A percentile compares a stretch with the other conserved stretches of the same genome.
phyloP scores from a whole-genome alignment of 176 grass and related monocot genomes.

The Typha latifolia region DNA sequence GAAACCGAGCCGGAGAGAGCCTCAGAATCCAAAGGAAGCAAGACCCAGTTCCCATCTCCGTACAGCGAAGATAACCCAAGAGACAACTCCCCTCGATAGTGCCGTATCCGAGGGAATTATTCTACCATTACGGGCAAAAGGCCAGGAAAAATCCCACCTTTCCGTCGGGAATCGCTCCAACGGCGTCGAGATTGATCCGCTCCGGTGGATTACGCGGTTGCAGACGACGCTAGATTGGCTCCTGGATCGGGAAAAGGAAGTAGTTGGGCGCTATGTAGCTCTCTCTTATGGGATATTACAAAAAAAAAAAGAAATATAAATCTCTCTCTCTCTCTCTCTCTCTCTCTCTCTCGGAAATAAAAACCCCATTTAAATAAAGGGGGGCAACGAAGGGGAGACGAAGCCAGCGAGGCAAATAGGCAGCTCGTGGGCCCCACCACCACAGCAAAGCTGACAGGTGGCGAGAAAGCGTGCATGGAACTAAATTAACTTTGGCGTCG shows the following conservation, averaged over 20 bases:
- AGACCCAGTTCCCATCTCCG: background rate
- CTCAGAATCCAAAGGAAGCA: background rate
- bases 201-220: background rate
- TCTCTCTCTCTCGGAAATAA: background rate
- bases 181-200: background rate
- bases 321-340: background rate
- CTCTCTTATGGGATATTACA: too few relatives aligned
- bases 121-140: background rate
- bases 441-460: background rate
- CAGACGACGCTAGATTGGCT: too few relatives aligned
- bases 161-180: background rate
- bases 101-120: background rate
- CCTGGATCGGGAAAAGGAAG: too few relatives aligned
- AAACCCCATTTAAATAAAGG: background rate
- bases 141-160: constrained; percentile 4
- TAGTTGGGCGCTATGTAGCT: too few relatives aligned
- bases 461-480: background rate
- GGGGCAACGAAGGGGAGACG: background rate
- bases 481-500: background rate
- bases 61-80: background rate
- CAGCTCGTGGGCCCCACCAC: background rate
- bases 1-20: background rate
- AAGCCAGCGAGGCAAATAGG: background rate
- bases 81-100: background rate
- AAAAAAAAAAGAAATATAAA: too few relatives aligned